Evolutionary conservation across 2,329 filamentous ascomycete genomes (phyloP), one percentile per base, ranked within the genome.

Genomic region (Uncinocarpus reesii): DNA sequence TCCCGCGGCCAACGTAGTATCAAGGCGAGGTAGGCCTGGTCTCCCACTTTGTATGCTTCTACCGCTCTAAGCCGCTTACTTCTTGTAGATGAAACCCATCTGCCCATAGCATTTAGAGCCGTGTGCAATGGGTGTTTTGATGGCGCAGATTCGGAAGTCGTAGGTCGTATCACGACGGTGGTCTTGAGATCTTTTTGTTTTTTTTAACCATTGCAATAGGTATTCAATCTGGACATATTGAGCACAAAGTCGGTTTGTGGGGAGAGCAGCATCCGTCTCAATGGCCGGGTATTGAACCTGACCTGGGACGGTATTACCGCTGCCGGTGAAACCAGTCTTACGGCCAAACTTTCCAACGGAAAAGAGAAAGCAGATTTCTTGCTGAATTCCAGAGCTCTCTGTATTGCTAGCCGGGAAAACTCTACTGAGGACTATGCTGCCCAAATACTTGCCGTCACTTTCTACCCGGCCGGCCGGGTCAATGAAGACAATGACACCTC

Each of bases 391-490:
- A 52, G 57, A 23, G 58, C 55, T 45, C 53, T 59, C 42, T 63
- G 60, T 47, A 52, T 64, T 37, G 51, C 57, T 26, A 55, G 53
- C 21, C 54, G 55, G 10, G 20, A 54, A 15, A 51, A 46, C 28
- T 54, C 51, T 11, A 34, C 48, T 11, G 43, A 48, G 24, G 42
- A 52, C 24, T 52, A 53, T 37, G 52, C 58, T 45, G 58, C 56
- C 26, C 60, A 60, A 34, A 53, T 63, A 18, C 52, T 64, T 32
- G 58, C 58, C 11, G 52, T 64, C 43, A 55, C 55, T 2, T 56
- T 62, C 18, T 48, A 58, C 35, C 53, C 56, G 20, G 47, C 46
- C 21, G 55, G 52, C 34, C 47, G 55, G 18, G 47, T 45, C 29
- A 43, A 41, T 23, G 49, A 53, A 32, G 52, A 57, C 23, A 55